A percentile compares a stretch with the other conserved stretches of the same genome.
These are phyloP conservation scores for Phytophthora macrochlamydospora DNA, from an alignment of 352 stramenopile species.

Conservation along the genomic window DNA sequence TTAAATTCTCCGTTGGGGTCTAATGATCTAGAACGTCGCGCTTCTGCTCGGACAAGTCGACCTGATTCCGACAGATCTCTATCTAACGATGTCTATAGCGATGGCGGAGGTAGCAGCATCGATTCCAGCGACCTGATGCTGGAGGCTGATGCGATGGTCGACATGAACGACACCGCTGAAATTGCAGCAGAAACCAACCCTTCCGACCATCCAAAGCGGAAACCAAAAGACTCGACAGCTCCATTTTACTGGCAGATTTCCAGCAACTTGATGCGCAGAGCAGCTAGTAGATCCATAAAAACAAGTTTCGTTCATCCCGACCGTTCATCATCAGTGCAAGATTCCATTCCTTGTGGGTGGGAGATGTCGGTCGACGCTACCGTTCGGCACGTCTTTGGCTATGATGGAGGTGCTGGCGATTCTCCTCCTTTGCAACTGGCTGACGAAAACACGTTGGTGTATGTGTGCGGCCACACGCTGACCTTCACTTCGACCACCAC, in stretches of 20 bases:
- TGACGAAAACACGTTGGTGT: slow-evolving; percentile 73
- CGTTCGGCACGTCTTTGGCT: slow-evolving; percentile 69
- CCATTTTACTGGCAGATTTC: slow-evolving; percentile 19
- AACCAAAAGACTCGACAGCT: slow-evolving; percentile 19
- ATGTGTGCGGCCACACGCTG: slow-evolving; percentile 63
- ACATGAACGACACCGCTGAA: slow-evolving; percentile 3
- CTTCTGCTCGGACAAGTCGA: not conserved
- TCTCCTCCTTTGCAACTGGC: slow-evolving; percentile 54
- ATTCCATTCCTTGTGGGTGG: slow-evolving; percentile 9
- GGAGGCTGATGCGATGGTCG: slow-evolving; percentile 36
- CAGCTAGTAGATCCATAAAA: not conserved
- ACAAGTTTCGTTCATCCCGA: not conserved
- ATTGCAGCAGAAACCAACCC: not conserved
- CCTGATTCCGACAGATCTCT: slow-evolving; percentile 5
- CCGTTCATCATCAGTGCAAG: slow-evolving; percentile 23
- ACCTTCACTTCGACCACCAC: slow-evolving; percentile 72
- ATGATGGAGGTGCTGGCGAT: slow-evolving; percentile 36
- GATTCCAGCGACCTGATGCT: slow-evolving; percentile 43
- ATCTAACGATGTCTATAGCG: slow-evolving; percentile 10
- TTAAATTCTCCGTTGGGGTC: not conserved
- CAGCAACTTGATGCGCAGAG: slow-evolving; percentile 17
- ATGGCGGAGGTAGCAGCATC: slow-evolving; percentile 22
- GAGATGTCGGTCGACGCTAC: slow-evolving; percentile 61
- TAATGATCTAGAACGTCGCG: not conserved
- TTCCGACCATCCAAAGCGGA: slow-evolving; percentile 4